phyloP scores from a whole-genome alignment of 2,329 filamentous ascomycete genomes.

The Cyanodermella asteris region DNA sequence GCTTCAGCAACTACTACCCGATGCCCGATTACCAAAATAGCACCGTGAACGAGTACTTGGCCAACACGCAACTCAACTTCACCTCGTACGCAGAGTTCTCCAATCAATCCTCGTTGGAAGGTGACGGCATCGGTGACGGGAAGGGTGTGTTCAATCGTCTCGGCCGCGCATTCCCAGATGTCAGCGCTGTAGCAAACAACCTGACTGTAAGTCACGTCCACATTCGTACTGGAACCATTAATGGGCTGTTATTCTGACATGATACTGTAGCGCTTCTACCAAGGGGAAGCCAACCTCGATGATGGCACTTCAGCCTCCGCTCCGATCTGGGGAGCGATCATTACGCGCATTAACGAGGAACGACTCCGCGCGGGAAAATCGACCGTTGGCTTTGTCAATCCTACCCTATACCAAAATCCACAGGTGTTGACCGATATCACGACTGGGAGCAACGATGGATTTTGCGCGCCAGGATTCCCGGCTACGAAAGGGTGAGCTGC shows the following conservation, averaged over 20 bases:
- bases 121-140: too few relatives aligned
- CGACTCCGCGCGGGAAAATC: conserved; percentile 14
- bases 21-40: conserved; percentile 24
- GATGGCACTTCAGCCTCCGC: conserved; percentile 29
- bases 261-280: too few relatives aligned
- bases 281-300: too few relatives aligned
- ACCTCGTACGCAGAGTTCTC: too few relatives aligned
- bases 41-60: conserved; percentile 19
- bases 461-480: conserved; percentile 9
- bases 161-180: conserved; percentile 27
- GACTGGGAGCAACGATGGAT: conserved; percentile 17
- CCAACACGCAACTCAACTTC: conserved; percentile 21
- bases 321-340: conserved; percentile 25
- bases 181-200: conserved; percentile 22
- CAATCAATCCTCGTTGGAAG: too few relatives aligned
- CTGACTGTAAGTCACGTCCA: too few relatives aligned
- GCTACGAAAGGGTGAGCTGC: conserved; percentile 11
- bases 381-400: conserved; percentile 20
- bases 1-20: conserved; percentile 27
- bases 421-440: conserved; percentile 17
- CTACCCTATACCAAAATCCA: conserved; percentile 20
- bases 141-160: too few relatives aligned
- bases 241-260: too few relatives aligned
- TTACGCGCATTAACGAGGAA: conserved; percentile 24
- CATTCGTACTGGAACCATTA: too few relatives aligned